phyloP scores from a whole-genome alignment of 1,284 basidiomycete species.

The Pterulicium gracile region DNA sequence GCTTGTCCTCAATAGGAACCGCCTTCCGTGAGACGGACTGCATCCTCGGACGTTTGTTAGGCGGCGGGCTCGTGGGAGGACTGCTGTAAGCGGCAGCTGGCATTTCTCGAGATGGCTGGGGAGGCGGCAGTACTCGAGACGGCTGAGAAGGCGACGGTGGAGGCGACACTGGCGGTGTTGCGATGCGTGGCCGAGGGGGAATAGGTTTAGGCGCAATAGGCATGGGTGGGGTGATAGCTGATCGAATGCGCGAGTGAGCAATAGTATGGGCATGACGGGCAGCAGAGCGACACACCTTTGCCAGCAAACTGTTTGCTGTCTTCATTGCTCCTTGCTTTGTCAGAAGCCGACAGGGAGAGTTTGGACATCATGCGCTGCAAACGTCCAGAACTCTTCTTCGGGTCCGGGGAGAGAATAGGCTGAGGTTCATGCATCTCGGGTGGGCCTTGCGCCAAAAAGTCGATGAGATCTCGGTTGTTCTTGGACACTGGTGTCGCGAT shows the following conservation, averaged over 20 bases:
- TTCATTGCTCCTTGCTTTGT: conserved; percentile 28
- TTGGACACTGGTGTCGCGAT: conserved; percentile 7
- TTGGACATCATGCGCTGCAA: conserved; percentile 73
- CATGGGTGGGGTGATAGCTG: conserved; percentile 14
- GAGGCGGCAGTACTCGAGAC: conserved; percentile 1
- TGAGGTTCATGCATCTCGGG: conserved; percentile 13
- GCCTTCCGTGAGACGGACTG: background rate
- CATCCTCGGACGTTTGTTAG: background rate
- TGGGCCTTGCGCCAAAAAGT: conserved; percentile 23
- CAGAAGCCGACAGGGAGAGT: conserved; percentile 44
- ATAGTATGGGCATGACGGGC: too few species aligned
- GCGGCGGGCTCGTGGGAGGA: conserved; percentile 7
- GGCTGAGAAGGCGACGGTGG: conserved; percentile 26
- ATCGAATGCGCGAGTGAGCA: background rate
- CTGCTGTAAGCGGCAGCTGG: too few species aligned
- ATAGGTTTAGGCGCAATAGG: conserved; percentile 47
- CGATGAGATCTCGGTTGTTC: conserved; percentile 4
- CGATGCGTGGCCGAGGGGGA: conserved; percentile 40
- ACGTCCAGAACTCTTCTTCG: conserved; percentile 45
- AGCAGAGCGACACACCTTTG: too few species aligned
- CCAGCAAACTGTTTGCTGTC: too few species aligned
- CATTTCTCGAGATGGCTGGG: too few species aligned
- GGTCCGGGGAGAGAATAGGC: conserved; percentile 22
- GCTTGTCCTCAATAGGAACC: background rate
- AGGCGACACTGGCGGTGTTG: conserved; percentile 30